Percentiles rank a stretch among this genome's conserved stretches.
These are phyloP conservation scores for Chaetothyriales sp. DNA, from an alignment of 2,329 filamentous ascomycete species.

Conservation along the genomic window DNA sequence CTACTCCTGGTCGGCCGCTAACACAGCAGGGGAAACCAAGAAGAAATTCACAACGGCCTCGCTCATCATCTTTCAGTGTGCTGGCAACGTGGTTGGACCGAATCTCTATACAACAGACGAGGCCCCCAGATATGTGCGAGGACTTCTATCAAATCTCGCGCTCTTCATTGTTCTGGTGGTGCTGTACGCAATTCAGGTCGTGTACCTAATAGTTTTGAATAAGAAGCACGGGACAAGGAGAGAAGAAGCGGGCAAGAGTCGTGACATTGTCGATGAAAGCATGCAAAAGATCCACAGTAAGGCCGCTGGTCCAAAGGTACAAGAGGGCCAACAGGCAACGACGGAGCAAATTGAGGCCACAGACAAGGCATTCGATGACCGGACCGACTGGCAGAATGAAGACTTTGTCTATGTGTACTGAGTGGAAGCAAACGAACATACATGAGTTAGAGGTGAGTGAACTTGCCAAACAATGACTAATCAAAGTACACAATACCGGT, in stretches of 20 bases:
- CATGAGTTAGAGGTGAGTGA: too few relatives aligned
- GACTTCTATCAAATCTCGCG: conserved; percentile 44
- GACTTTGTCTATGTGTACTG: conserved; percentile 22
- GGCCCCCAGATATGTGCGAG: conserved; percentile 42
- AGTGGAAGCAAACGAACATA: neutral
- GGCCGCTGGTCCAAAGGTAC: conserved; percentile 4
- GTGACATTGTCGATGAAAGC: conserved; percentile 42
- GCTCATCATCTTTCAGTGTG: conserved; percentile 49
- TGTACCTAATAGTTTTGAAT: conserved; percentile 20
- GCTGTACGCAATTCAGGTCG: conserved; percentile 27
- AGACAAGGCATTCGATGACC: conserved; percentile 20
- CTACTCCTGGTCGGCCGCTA: conserved; percentile 54
- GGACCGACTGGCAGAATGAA: conserved; percentile 20
- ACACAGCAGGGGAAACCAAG: conserved; percentile 52
- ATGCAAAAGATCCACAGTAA: conserved; percentile 24
- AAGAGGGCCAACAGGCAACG: conserved; percentile 17
- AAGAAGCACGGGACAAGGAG: conserved; percentile 38
- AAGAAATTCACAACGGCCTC: conserved; percentile 50
- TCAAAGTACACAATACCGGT: too few relatives aligned
- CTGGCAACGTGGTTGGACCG: conserved; percentile 49
- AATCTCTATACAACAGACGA: conserved; percentile 48
- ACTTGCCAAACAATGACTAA: too few relatives aligned
- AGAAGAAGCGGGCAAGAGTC: conserved; percentile 44
- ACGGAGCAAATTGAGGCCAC: conserved; percentile 14
- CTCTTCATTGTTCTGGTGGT: conserved; percentile 47